Percentiles rank a stretch among this genome's conserved stretches.
Evolutionary conservation across 2,329 filamentous ascomycete genomes (phyloP).

Genomic region (Monilinia fructicola): DNA sequence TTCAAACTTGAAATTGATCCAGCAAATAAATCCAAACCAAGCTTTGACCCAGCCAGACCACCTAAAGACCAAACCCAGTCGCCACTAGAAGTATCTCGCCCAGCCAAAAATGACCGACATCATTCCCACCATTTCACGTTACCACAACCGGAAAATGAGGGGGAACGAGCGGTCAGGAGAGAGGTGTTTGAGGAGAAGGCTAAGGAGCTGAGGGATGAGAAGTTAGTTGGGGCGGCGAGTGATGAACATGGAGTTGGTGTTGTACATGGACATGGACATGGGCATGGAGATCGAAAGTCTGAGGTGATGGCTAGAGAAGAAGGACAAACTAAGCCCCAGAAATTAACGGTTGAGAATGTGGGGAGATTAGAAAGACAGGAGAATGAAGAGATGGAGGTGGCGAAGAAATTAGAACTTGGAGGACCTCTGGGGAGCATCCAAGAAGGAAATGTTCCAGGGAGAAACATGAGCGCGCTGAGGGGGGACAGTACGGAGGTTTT

Average conservation of each 20-base stretch:
- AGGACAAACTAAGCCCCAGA: slow-evolving; percentile 41
- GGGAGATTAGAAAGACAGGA: slow-evolving; percentile 45
- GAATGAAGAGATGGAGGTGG: slow-evolving; percentile 26
- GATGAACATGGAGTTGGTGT: background rate
- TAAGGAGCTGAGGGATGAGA: slow-evolving; percentile 53
- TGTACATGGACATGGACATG: slow-evolving; percentile 2
- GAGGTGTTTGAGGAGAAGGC: slow-evolving; percentile 56
- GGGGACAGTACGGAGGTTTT: slow-evolving; percentile 6
- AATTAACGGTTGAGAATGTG: slow-evolving; percentile 55
- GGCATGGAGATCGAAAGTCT: background rate
- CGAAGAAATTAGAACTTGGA: background rate
- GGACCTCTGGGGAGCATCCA: background rate
- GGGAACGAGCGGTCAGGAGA: slow-evolving; percentile 48
- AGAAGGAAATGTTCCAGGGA: background rate
- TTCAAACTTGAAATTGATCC: background rate
- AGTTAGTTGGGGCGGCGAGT: slow-evolving; percentile 45
- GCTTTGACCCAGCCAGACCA: background rate
- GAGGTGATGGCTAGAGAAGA: background rate
- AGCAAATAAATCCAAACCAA: background rate
- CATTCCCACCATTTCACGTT: slow-evolving; percentile 33
- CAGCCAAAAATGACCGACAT: slow-evolving; percentile 31
- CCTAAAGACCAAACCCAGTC: background rate
- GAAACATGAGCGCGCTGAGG: background rate
- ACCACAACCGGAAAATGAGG: slow-evolving; percentile 42
- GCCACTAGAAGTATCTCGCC: slow-evolving; percentile 10